These are phyloP conservation scores for Coccomyxa subellipsoidea DNA, from an alignment of 163 green algal species.

Conservation along the genomic window DNA sequence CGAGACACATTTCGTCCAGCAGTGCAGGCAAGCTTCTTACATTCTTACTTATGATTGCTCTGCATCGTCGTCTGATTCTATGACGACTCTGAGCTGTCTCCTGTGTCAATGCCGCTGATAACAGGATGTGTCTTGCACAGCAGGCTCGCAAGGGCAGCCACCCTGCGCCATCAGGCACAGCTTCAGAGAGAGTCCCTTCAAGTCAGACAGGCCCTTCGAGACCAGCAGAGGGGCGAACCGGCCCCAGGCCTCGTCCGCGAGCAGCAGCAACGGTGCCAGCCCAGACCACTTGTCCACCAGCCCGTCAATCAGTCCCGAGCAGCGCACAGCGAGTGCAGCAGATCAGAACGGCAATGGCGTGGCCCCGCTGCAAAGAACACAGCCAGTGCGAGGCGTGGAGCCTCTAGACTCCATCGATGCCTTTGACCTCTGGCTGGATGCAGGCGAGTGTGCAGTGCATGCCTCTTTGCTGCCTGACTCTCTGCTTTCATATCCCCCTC, in stretches of 20 bases:
- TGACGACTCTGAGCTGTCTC: too few relatives aligned
- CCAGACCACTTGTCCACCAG: neutral
- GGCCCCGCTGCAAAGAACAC: neutral
- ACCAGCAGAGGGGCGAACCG: too few relatives aligned
- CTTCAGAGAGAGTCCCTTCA: neutral
- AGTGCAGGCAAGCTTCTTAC: neutral
- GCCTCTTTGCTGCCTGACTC: too few relatives aligned
- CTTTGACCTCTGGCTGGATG: constrained; percentile 1
- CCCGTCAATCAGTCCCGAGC: too few relatives aligned
- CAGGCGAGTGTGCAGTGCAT: neutral
- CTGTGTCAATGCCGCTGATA: too few relatives aligned
- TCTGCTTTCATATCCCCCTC: too few relatives aligned
- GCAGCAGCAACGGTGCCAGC: neutral
- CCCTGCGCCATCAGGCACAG: neutral
- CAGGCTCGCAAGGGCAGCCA: neutral
- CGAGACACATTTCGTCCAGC: neutral
- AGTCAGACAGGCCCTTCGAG: too few relatives aligned
- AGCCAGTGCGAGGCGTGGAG: neutral
- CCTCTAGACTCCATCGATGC: neutral
- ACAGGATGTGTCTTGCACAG: neutral
- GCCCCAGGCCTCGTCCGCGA: too few relatives aligned
- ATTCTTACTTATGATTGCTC: neutral
- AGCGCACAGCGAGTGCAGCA: neutral
- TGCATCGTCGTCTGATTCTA: too few relatives aligned
- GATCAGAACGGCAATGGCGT: neutral